A percentile compares a stretch with the other conserved stretches of the same genome.
Evolutionary conservation across 129 eudicot genomes (phyloP).

Genomic region (Centrapalus pauciflorus): DNA sequence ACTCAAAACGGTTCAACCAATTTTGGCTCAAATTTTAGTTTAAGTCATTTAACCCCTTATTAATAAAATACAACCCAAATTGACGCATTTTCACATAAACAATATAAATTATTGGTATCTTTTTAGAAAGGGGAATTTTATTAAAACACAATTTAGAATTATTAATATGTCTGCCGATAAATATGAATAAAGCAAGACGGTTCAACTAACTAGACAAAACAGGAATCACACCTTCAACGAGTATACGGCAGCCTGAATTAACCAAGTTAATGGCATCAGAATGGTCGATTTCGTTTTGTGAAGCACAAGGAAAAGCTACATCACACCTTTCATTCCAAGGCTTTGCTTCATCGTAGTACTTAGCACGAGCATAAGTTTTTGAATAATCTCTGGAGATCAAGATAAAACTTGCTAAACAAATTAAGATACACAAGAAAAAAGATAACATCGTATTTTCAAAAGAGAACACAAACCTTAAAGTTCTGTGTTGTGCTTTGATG

Average conservation of each 20-base stretch:
- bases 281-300: conserved; percentile 89
- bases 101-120: no score
- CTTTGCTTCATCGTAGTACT: conserved; percentile 88
- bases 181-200: no score
- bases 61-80: no score
- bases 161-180: no score
- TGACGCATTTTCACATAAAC: no score
- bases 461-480: conserved; percentile 66
- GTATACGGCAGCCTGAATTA: conserved; percentile 88
- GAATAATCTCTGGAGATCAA: conserved; percentile 80
- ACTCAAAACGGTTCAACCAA: no score
- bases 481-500: conserved; percentile 85
- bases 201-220: no score
- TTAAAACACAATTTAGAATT: no score
- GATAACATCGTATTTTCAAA: neutral
- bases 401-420: neutral
- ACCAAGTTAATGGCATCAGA: conserved; percentile 92
- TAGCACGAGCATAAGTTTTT: conserved; percentile 90
- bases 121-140: no score
- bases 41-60: no score
- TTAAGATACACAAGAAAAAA: neutral
- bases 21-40: no score
- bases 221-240: conserved; percentile 68
- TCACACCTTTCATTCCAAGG: conserved; percentile 99
- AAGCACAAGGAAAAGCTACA: conserved; percentile 95